These are phyloP conservation scores for maize (Zea mays) DNA, from an alignment of 176 grass and related monocot genomes.

Conservation along the genomic window DNA sequence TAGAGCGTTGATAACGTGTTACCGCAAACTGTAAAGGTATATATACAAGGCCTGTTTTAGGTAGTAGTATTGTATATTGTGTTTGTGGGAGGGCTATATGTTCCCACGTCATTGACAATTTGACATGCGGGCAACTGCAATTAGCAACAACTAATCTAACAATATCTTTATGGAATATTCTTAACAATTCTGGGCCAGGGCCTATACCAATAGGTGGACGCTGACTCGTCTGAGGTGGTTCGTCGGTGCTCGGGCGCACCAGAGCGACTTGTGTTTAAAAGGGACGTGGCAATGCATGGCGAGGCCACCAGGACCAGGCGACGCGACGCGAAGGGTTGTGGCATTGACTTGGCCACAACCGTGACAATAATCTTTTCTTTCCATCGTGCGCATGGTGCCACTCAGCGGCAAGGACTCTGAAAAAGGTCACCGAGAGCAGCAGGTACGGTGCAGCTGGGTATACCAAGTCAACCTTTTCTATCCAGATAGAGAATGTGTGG, in stretches of 20 bases:
- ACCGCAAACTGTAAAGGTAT: too few relatives aligned
- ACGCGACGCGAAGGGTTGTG: conserved; percentile 40
- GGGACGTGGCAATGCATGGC: not conserved
- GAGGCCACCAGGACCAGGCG: not conserved
- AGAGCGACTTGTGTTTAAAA: conserved; percentile 1
- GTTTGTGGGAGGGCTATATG: too few relatives aligned
- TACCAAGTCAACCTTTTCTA: conserved; percentile 15
- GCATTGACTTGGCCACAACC: conserved; percentile 39
- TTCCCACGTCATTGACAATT: too few relatives aligned
- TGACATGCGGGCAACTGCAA: too few relatives aligned
- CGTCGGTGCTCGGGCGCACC: conserved; percentile 8
- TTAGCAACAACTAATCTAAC: too few relatives aligned
- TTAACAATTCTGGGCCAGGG: not conserved
- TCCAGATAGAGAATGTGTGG: conserved; percentile 7
- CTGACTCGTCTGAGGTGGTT: not conserved
- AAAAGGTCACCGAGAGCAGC: not conserved
- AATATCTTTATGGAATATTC: too few relatives aligned
- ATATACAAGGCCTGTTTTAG: too few relatives aligned
- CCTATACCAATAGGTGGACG: not conserved
- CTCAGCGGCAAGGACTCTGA: not conserved
- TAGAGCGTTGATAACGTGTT: too few relatives aligned
- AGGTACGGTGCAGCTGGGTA: not conserved
- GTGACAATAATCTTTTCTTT: not conserved
- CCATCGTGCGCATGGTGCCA: conserved; percentile 3
- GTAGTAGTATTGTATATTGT: too few relatives aligned